Base-by-base conservation (phyloP, 345 rosid species). In the Populus davidiana region DNA sequence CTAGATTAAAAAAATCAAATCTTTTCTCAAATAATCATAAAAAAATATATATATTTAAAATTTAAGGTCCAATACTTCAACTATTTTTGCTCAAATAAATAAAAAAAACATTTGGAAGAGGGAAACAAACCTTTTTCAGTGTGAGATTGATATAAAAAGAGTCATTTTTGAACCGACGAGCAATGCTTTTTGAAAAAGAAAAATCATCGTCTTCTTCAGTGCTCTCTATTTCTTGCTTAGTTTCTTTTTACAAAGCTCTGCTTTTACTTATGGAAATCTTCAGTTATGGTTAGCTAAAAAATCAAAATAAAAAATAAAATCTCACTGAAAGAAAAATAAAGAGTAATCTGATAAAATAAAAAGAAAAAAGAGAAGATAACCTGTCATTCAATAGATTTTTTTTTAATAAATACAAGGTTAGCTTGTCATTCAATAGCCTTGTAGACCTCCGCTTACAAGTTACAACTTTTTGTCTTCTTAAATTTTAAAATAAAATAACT, bases 131-230 rank as follows among this genome's bases (percentile, higher is more conserved):
- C 97, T 92, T 96, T 86, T 96, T 33, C 99, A 61, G 92, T 84
- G 83, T 82, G 85, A 76, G 98, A 93, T 83, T 93, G 99, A 76
- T 88, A 89, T 64, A 87, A 78, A 75, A 3, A 33, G 96, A 93
- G 74, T 96, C 88, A 82, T 91, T 86, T 89, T 91, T 93, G 77
- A 92, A 87, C 88, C 90, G 96, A 59, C 96, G 91, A 81, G 87
- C 92, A 65, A 96, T 91, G 90, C 82, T 85, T 77, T 92, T 98
- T 9, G 85, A 84, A 2, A 91, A 89, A 6, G 99, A 98, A 84
- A 89, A 88, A 78, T 96, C 98, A 35, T 96, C 99, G 6, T 95
- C 97, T 83, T 96, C 98, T 78, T 96, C 98, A 77, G 98, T 92
- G 88, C 98, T 96, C 85, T 96, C 97, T 97, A 89, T 91, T 68